Percentiles rank a stretch among this genome's conserved stretches.
These are phyloP conservation scores for Nicotiana obtusifolia DNA, from an alignment of 257 asterid species.

Conservation along the genomic window DNA sequence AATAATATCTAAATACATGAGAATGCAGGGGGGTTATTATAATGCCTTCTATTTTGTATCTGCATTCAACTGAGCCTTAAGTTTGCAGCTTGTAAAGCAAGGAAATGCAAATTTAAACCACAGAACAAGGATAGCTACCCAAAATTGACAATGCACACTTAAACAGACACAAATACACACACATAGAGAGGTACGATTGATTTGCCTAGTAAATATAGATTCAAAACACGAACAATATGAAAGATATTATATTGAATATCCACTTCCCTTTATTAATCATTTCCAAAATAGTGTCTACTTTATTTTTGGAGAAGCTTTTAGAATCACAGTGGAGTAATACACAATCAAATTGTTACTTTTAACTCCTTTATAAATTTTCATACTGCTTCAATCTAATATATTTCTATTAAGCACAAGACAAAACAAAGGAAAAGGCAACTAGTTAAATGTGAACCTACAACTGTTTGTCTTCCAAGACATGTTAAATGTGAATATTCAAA, in stretches of 20 bases:
- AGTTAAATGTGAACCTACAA: neutral
- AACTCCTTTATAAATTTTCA: neutral
- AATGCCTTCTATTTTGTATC: neutral
- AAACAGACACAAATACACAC: neutral
- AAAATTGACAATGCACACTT: neutral
- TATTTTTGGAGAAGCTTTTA: neutral
- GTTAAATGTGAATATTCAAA: neutral
- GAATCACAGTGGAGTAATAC: neutral
- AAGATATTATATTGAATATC: neutral
- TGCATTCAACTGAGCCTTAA: neutral
- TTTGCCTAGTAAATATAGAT: neutral
- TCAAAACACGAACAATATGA: neutral
- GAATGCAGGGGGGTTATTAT: neutral
- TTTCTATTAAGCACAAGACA: neutral
- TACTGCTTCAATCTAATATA: neutral
- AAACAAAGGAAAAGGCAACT: neutral
- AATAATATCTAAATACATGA: neutral
- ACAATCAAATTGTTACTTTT: neutral
- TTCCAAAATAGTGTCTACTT: neutral
- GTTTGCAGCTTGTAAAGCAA: neutral
- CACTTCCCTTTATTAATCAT: neutral
- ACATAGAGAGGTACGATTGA: neutral
- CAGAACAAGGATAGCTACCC: neutral
- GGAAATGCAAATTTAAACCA: neutral
- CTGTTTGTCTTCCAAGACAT: neutral